phyloP scores from a whole-genome alignment of 148 eudicot species.

The Pharnaceum exiguum region DNA sequence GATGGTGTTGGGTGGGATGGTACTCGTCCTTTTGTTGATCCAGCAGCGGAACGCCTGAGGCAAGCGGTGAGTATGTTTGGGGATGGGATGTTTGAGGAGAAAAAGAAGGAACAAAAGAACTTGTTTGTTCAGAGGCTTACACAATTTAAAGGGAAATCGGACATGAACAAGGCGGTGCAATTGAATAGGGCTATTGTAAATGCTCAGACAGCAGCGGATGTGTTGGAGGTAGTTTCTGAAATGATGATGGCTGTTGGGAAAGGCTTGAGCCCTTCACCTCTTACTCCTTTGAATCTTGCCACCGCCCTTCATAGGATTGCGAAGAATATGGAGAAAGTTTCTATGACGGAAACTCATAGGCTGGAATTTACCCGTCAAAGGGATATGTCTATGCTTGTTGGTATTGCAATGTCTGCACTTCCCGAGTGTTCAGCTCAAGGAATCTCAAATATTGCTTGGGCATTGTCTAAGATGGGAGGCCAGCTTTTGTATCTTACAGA shows the following conservation, averaged over 20 bases:
- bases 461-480: constrained; percentile 89
- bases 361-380: constrained; percentile 83
- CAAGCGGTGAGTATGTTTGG: constrained; percentile 57
- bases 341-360: constrained; percentile 70
- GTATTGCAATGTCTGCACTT: constrained; percentile 73
- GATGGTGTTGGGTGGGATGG: constrained; percentile 36
- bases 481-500: constrained; percentile 88
- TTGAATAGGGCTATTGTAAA: constrained; percentile 66
- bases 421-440: constrained; percentile 96
- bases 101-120: constrained; percentile 59
- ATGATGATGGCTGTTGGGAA: constrained; percentile 69
- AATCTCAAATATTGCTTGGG: constrained; percentile 92
- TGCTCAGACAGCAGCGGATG: constrained; percentile 83
- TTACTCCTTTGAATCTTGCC: constrained; percentile 85
- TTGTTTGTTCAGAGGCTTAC: constrained; percentile 71
- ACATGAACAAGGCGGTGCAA: constrained; percentile 69
- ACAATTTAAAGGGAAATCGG: constrained; percentile 74
- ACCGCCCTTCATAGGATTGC: constrained; percentile 93
- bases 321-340: constrained; percentile 97
- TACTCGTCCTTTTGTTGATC: constrained; percentile 18
- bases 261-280: constrained; percentile 93
- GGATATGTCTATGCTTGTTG: constrained; percentile 95
- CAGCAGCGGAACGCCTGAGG: constrained; percentile 28
- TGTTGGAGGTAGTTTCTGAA: constrained; percentile 65
- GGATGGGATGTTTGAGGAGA: constrained; percentile 78